Evolutionary conservation across 2,329 filamentous ascomycete genomes (phyloP).

Genomic region (Microsporum canis): DNA sequence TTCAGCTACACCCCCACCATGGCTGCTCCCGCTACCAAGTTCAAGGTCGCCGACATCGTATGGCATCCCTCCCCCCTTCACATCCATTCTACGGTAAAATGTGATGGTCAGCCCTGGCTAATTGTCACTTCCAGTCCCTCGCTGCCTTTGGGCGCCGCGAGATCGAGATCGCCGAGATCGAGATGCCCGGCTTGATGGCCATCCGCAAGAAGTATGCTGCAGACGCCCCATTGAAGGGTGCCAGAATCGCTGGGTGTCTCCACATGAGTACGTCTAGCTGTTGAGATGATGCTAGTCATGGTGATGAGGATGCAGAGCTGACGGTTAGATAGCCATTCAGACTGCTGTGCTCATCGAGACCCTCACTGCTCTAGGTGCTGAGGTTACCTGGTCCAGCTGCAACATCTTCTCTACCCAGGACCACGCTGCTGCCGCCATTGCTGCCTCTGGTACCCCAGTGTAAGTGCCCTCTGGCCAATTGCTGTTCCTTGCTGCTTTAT

Average conservation of each 20-base stretch:
- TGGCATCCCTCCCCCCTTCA: constrained; percentile 11
- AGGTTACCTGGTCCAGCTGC: constrained; percentile 98
- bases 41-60: constrained; percentile 95
- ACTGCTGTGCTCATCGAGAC: constrained; percentile 99
- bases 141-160: constrained; percentile 98
- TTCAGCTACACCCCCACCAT: constrained; percentile 34
- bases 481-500: not conserved
- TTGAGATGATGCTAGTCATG: not conserved
- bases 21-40: constrained; percentile 74
- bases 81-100: constrained; percentile 8
- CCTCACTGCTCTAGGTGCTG: constrained; percentile 82
- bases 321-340: constrained; percentile 60
- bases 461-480: constrained; percentile 34
- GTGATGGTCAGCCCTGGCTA: constrained; percentile 3
- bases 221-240: constrained; percentile 89
- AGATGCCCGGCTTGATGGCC: constrained; percentile 97
- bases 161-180: constrained; percentile 92
- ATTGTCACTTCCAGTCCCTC: constrained; percentile 46
- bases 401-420: constrained; percentile 99
- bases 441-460: constrained; percentile 83
- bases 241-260: constrained; percentile 92
- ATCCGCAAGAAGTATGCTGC: constrained; percentile 81
- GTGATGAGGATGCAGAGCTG: not conserved
- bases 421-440: constrained; percentile 95
- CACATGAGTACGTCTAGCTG: constrained; percentile 65